Base-by-base conservation (phyloP, 2,329 filamentous ascomycete genomes). In the Shiraia sp. region DNA sequence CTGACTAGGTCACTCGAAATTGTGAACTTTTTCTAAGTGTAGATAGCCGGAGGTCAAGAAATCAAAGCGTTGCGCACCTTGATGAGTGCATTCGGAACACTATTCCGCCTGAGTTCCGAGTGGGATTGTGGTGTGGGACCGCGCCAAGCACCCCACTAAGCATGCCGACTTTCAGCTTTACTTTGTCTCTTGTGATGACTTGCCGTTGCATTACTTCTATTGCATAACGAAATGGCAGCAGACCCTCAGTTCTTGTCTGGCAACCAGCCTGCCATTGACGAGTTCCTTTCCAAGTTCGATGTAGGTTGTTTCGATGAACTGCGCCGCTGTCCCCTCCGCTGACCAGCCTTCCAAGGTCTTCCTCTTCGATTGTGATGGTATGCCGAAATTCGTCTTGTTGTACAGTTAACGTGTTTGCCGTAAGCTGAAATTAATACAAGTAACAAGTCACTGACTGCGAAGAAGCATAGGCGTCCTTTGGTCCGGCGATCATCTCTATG, bases 291-390 rank as follows among this genome's bases (percentile, higher is more conserved):
- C 72, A 83, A 83, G 65, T 99, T 96, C 65, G 93, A 99, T 76
- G 93, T 96, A 73, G 73, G 90, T 77, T 2, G 6, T 17, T 14
- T 10, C 23, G 26, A 26, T 33, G 24, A 24, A 15, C 35, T 26
- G 13, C 37, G 19, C 31, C 27, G 36, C 26, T 12, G 26, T 6
- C 14, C 15, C 9, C 40, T 12, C n/a, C 29, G 43, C 55, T 66
- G 38, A 63, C 62, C 40, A 40, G 12, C n/a, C 19, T 33, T 10
- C 32, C 45, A 32, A 95, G 90, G 84, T 88, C 25, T 97, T 99
- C 65, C 77, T 99, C 10, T 89, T 99, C 63, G 93, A 99, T 69
- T 99, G 93, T 73, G 93, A 99, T 82, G 93, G 92, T 95, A 76
- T 39, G 53, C 44, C 39, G 29, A 9, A 36, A 23, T 29, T 37